These are phyloP conservation scores for Tetrahymena borealis DNA, from an alignment of 73 alveolate genomes.

Conservation along the genomic window DNA sequence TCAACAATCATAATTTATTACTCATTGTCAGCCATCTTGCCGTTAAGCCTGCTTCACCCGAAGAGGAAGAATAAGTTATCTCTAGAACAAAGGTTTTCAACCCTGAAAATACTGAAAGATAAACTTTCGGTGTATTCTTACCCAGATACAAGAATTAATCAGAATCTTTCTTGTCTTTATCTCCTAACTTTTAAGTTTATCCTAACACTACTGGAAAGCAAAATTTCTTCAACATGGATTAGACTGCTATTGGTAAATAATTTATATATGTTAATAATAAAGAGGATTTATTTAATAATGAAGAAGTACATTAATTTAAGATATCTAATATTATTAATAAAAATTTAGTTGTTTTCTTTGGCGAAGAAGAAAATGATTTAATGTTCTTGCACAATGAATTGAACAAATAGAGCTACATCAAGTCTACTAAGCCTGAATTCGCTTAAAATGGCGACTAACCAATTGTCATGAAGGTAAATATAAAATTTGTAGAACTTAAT, in stretches of 20 bases:
- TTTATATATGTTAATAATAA: background rate
- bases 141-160: background rate
- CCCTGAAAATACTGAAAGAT: background rate
- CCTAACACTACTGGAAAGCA: background rate
- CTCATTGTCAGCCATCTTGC: background rate
- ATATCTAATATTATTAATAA: too few species aligned
- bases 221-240: background rate
- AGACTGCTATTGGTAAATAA: background rate
- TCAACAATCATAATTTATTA: background rate
- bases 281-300: background rate
- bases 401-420: background rate
- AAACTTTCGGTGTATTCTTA: background rate
- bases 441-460: background rate
- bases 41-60: background rate
- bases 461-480: background rate
- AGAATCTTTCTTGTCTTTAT: background rate
- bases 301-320: background rate
- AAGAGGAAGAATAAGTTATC: background rate
- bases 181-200: background rate
- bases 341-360: background rate
- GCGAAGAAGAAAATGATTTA: background rate
- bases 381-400: background rate
- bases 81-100: background rate
- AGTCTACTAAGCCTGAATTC: background rate
- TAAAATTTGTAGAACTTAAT: background rate